Evolutionary conservation across 768 basidiomycete genomes (phyloP), one percentile per base, ranked within the genome.

Genomic region (Psilocybe cyanescens): DNA sequence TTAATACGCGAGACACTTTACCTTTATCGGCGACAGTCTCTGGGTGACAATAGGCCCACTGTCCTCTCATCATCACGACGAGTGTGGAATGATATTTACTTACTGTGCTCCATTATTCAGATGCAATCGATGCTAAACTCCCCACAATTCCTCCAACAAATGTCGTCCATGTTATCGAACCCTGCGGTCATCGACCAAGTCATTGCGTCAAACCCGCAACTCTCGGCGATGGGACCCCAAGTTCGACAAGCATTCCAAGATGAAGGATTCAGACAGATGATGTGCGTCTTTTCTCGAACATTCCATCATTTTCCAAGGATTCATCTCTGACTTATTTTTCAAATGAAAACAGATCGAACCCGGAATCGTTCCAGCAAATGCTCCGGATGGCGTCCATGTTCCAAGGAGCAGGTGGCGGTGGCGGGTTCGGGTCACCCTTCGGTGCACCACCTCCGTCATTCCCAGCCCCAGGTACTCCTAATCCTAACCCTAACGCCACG

Each of bases 121-220:
- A 79, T 96, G 74, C 89, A 94, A 71, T 79, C 79, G 30, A 89
- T 98, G 91, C 84, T 97, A 82, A 87, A 90, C 69, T 89, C 86
- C 16, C 92, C 92, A 1, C 83, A 92, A 64, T 95, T 96, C 67
- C 73, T 95, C 44, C 86, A 92, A 63, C 92, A 95, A 75, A 97
- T 99, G 92, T 86, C 89, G 7, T 71, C 80, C 12, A 83, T 95
- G 75, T 90, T 99, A 86, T 86, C 88, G 6, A 91, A 96, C 68
- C 96, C 97, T 0, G 87, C 86, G n/a, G 79, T 98, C 51, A 76
- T 98, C 55, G 96, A 99, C 59, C 89, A 95, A 73, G 79, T 96
- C 67, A 89, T 97, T 65, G 83, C 88, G 0, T 83, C 84, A 55
- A 92, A 94, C 74, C 95, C 97, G 0, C 87, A 94, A 67, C 78